Conservation (phyloP, 2,329 filamentous ascomycete species). For the Xylariales sp. region DNA sequence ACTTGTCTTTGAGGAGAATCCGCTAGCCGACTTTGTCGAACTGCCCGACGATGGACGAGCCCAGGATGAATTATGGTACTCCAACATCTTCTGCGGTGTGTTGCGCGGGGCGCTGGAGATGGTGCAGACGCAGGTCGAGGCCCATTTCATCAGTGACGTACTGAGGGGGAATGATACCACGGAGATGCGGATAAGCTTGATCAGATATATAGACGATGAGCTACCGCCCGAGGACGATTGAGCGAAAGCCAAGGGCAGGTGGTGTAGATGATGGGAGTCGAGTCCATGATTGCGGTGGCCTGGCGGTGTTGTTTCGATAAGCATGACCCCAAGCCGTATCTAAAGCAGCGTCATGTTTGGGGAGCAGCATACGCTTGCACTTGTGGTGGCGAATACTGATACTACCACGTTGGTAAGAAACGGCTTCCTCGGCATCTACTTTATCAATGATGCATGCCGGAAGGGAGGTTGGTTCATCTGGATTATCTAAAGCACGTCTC, state of each 20-base stretch:
- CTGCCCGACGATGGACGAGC: slow-evolving; percentile 91
- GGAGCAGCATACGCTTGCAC: too few relatives aligned
- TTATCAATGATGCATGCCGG: too few relatives aligned
- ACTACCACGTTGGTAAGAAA: too few relatives aligned
- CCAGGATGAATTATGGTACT: slow-evolving; percentile 97
- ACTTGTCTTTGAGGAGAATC: slow-evolving; percentile 93
- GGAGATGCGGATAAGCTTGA: slow-evolving; percentile 89
- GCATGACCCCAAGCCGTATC: too few relatives aligned
- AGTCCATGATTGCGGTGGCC: neutral
- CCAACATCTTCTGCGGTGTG: slow-evolving; percentile 93
- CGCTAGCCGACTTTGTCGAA: slow-evolving; percentile 94
- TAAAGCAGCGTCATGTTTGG: too few relatives aligned
- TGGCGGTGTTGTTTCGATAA: too few relatives aligned
- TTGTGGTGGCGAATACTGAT: too few relatives aligned
- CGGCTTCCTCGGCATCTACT: too few relatives aligned
- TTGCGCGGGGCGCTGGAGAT: slow-evolving; percentile 89
- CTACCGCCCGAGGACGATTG: slow-evolving; percentile 94
- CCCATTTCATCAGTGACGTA: slow-evolving; percentile 91
- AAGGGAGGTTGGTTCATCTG: too few relatives aligned
- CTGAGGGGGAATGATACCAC: slow-evolving; percentile 92
- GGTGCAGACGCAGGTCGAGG: slow-evolving; percentile 99
- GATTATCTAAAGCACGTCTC: too few relatives aligned
- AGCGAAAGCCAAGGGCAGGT: slow-evolving; percentile 18
- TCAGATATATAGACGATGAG: slow-evolving; percentile 96
- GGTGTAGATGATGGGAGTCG: slow-evolving; percentile 4